Base-by-base conservation (phyloP, 2,329 filamentous ascomycete species). In the Harringtonia lauricola region DNA sequence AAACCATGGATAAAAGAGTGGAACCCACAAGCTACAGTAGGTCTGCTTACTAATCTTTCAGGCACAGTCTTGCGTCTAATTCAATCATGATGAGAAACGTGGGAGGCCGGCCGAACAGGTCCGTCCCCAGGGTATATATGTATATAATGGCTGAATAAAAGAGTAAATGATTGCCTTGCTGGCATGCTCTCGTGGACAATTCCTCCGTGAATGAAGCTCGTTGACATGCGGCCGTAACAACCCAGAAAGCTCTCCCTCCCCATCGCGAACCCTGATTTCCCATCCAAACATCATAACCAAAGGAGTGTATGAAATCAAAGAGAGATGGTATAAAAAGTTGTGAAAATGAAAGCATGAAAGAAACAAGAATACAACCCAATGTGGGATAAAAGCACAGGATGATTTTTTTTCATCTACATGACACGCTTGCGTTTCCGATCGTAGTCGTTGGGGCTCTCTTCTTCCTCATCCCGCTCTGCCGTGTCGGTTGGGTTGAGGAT, bases 391-490 rank as follows among this genome's bases (percentile, higher is more conserved):
- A 17, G 19, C 36, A 42, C 33, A 31, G 15, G 17, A 35, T 34
- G 22, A 10, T 10, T 26, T 26, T 26, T n/a, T n/a, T n/a, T 8
- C 4, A 37, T 29, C 47, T 15, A 76, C 52, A 72, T 66, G 52
- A 79, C 61, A 43, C 78, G 68, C 59, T 81, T 81, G 45, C 78
- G 67, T 58, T 82, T 82, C 36, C 74, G 65, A 51, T 77, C 74
- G 19, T 79, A 73, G 19, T 70, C 72, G 28, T 73, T 62, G 0
- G 63, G 63, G 36, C 74, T 72, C 37, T 72, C 72, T 44, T 76
- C 74, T 45, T 77, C 74, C 24, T 75, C 70, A 7, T 72, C 69
- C 31, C 70, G 63, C 57, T 76, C 74, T 7, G 64, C 65, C 18
- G 70, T 75, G 42, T 75, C 72, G 21, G 72, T 73, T 1, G 74